Evolutionary conservation across 2,329 filamentous ascomycete species (phyloP), one percentile per base, ranked within the genome.

Genomic region (Trichophyton verrucosum): DNA sequence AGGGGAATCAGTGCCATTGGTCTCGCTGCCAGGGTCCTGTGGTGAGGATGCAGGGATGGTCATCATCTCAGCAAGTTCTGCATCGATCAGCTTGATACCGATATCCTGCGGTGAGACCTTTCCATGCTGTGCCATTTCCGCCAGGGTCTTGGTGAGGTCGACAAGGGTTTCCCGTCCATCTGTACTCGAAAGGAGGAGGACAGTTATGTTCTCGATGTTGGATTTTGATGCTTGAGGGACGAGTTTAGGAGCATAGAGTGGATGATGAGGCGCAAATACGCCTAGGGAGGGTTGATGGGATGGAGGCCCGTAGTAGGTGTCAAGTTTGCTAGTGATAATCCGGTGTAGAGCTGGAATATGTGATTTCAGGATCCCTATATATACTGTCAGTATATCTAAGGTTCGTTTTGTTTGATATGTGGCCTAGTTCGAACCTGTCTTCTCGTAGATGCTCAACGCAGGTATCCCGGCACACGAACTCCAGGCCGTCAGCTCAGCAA

Each of bases 131-230:
- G 90, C 88, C 94, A 99, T 97, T 70, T 96, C 89, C 4, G 92
- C 84, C 22, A 99, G 80, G 0, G 95, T 97, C 70, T 91, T 90
- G 47, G 94, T 99, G 53, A 99, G 81, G 73, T 99, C 94, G 46
- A 99, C 91, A 64, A 99, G 83, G 3, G 92, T 96, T 69, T 95
- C 90, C 60, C 92, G 85, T 57, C 94, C 92, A 68, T 99, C 94
- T 61, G 92, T 87, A 42, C 85, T 84, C 13, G 90, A 95, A 58
- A 99, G 83, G 44, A 99, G 82, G 61, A 96, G 82, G 17, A 97
- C 74, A 3, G 80, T 82, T 17, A 86, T 73, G 62, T 70, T 66
- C 13, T 66, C 64, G n/a, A 59, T 61, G 40, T 70, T 71, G 15
- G 64, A 64, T 17, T 66, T 67, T 22, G 65, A 59, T 30, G 61